phyloP scores from a whole-genome alignment of 768 basidiomycete genomes.

The Boletus sensibilis region DNA sequence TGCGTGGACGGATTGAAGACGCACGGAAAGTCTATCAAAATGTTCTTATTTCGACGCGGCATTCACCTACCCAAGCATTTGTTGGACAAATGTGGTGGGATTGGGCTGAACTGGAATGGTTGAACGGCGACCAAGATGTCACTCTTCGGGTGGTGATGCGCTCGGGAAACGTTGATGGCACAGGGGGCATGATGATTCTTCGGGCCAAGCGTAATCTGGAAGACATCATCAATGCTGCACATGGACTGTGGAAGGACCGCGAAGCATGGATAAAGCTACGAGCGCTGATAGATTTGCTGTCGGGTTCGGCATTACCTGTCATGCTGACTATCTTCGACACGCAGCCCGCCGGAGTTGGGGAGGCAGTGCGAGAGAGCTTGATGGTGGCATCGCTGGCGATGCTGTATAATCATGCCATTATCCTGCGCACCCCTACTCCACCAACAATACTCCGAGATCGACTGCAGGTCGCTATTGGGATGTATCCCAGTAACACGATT shows the following conservation, averaged over 20 bases:
- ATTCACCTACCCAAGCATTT: constrained; percentile 35
- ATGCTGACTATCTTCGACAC: constrained; percentile 42
- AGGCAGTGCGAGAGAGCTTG: constrained; percentile 46
- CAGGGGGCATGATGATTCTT: constrained; percentile 53
- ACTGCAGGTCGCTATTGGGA: constrained; percentile 50
- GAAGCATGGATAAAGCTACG: constrained; percentile 67
- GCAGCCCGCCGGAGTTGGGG: constrained; percentile 21
- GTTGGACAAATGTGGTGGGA: constrained; percentile 67
- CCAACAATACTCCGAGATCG: constrained; percentile 59
- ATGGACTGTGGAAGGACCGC: constrained; percentile 50
- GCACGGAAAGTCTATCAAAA: constrained; percentile 79
- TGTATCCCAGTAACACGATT: constrained; percentile 69
- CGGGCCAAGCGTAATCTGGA: constrained; percentile 66
- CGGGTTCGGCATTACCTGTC: constrained; percentile 39
- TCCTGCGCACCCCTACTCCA: constrained; percentile 56
- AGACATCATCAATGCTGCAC: constrained; percentile 38
- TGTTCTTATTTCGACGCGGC: constrained; percentile 50
- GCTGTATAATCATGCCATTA: constrained; percentile 56
- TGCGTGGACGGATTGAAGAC: constrained; percentile 62
- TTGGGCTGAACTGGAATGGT: constrained; percentile 86
- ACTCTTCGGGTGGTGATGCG: constrained; percentile 54
- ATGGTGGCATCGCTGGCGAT: constrained; percentile 54
- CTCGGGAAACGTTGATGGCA: constrained; percentile 52
- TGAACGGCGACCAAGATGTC: constrained; percentile 48
- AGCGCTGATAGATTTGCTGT: constrained; percentile 63